These are phyloP conservation scores for Vairimorpha necatrix DNA, from an alignment of 371 early-diverging fungal genomes.

Conservation along the genomic window DNA sequence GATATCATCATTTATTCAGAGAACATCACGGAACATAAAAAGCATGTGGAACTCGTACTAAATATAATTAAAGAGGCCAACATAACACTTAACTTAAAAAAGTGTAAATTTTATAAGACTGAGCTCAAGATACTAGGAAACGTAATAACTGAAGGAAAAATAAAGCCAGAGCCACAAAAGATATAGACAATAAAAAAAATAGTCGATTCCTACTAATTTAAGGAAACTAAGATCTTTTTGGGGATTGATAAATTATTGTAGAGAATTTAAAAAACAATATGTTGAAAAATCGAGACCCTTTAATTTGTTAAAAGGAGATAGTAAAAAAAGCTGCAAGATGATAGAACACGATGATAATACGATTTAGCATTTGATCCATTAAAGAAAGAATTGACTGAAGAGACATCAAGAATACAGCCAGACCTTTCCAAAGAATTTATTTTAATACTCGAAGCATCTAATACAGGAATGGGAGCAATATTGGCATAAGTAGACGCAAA, in stretches of 20 bases:
- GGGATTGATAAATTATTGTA: constrained; percentile 25
- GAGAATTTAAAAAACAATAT: neutral
- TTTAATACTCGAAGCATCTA: constrained; percentile 42
- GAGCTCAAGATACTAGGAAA: constrained; percentile 43
- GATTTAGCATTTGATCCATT: neutral
- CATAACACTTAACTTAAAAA: too few species aligned
- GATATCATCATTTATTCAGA: too few species aligned
- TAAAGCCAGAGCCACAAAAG: constrained; percentile 19
- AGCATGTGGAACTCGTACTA: too few species aligned
- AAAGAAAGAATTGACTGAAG: neutral
- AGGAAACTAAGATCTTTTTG: constrained; percentile 35
- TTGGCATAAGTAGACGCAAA: constrained; percentile 17
- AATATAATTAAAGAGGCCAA: too few species aligned
- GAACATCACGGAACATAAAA: too few species aligned
- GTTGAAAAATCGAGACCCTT: neutral
- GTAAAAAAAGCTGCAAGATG: neutral
- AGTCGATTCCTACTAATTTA: neutral
- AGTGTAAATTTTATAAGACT: neutral
- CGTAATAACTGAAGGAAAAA: neutral
- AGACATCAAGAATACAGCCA: neutral
- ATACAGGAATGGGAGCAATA: constrained; percentile 13
- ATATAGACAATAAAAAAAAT: constrained; percentile 9
- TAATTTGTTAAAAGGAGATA: neutral
- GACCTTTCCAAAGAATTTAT: constrained; percentile 31
- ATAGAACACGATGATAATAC: neutral